Evolutionary conservation across 352 stramenopile genomes (phyloP).

Genomic region (Globisporangium alternatum): DNA sequence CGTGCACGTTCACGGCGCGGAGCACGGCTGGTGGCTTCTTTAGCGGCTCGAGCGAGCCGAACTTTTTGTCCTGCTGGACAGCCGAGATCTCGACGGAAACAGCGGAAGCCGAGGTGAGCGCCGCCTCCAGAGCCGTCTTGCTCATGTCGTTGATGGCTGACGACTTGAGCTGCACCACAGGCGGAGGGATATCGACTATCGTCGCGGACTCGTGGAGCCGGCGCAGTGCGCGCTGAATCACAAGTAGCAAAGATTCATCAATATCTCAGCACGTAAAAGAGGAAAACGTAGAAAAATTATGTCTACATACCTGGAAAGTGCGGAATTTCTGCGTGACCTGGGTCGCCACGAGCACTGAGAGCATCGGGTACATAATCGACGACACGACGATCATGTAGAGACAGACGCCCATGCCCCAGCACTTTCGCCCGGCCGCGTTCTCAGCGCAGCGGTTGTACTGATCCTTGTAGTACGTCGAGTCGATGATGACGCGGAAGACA

Average conservation of each 20-base stretch:
- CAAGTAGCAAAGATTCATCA: background rate
- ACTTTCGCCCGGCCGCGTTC: conserved; percentile 51
- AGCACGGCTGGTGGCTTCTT: conserved; percentile 45
- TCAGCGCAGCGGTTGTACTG: conserved; percentile 70
- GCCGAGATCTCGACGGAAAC: conserved; percentile 41
- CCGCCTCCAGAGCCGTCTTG: conserved; percentile 9
- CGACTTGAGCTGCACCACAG: conserved; percentile 39
- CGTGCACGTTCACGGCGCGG: conserved; percentile 25
- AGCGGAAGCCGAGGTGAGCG: background rate
- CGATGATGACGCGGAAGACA: conserved; percentile 57
- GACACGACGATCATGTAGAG: conserved; percentile 55
- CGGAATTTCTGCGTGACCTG: conserved; percentile 64
- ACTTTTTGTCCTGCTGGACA: conserved; percentile 22
- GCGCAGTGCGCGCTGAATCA: conserved; percentile 30
- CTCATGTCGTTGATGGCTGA: conserved; percentile 29
- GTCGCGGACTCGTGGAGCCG: conserved; percentile 52
- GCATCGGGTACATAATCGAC: conserved; percentile 52
- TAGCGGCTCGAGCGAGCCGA: conserved; percentile 33
- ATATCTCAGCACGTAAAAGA: background rate
- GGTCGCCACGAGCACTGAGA: conserved; percentile 59
- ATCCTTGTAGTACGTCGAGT: conserved; percentile 80
- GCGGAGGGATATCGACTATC: conserved; percentile 40
- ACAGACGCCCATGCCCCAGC: conserved; percentile 67
- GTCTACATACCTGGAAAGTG: conserved; percentile 31
- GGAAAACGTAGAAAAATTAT: background rate